Base-by-base conservation (phyloP, 495 filamentous ascomycete species). In the Physcia stellaris region DNA sequence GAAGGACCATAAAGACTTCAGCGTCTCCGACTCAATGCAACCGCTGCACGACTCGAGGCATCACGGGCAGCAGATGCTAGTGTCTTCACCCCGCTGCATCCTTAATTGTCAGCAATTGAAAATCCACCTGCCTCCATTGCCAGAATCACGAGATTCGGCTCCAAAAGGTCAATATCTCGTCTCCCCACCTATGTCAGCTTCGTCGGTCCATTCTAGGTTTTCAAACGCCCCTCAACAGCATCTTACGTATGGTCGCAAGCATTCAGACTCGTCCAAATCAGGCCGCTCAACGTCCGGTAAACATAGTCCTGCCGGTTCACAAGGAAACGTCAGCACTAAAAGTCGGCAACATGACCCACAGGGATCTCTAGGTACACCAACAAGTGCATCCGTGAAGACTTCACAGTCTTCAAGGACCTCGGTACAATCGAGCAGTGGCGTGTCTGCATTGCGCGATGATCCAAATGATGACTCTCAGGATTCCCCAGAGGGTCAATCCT, bases 121-220 rank as follows among this genome's bases (percentile, higher is more conserved):
- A 20, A 53, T 50, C 18, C 50, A 53, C 27, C 43, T 53, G 11
- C 50, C 50, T 21, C 50, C 50, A 16, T 47, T 50, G 9, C 35
- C 37, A 29, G 40, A 49, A 24, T 24, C 37, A 28, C 39, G 32
- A 17, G 31, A 33, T 36, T 32, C 40, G 28, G 26, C 41, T 23
- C 20, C 41, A 19, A 32, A 29, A 16, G 46, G 37, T 34, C 33
- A 38, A 22, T 53, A 53, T 28, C 39, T 49, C n/a, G n/a, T n/a
- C 19, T 47, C 50, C 29, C 50, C 50, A 24, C 50, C 50, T 16
- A 53, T 53, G 50, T 53, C 50, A 45, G 50, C 47, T 13, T 53
- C 50, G 17, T 47, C 40, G 27, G 40, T 42, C 12, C 43, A 42
- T 40, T 45, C 49, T 4, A 48, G 45, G 21, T 52, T 52, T 30